Evolutionary conservation across 2,329 filamentous ascomycete genomes (phyloP).

Genomic region (Anthostomella pinea): DNA sequence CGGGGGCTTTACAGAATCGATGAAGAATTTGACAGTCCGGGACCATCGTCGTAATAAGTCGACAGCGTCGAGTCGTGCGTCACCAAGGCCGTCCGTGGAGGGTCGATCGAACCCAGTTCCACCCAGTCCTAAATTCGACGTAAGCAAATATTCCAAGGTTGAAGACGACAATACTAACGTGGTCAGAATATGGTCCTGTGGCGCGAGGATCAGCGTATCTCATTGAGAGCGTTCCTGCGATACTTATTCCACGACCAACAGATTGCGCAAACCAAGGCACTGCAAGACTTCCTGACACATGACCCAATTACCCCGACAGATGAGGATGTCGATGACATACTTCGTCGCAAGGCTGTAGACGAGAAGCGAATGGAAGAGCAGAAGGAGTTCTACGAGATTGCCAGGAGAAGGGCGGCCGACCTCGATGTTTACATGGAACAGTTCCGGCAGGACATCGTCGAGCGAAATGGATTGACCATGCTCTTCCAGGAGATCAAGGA

Average conservation of each 20-base stretch:
- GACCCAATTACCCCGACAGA: constrained; percentile 73
- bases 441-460: constrained; percentile 68
- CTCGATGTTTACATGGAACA: constrained; percentile 98
- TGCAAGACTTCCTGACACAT: constrained; percentile 77
- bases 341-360: constrained; percentile 77
- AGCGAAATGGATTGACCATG: constrained; percentile 79
- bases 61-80: constrained; percentile 33
- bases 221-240: constrained; percentile 84
- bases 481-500: constrained; percentile 91
- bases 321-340: constrained; percentile 80
- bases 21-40: constrained; percentile 43
- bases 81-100: constrained; percentile 47
- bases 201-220: constrained; percentile 87
- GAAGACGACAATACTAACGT: constrained; percentile 30
- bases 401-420: constrained; percentile 82
- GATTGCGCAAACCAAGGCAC: constrained; percentile 76
- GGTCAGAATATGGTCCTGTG: constrained; percentile 61
- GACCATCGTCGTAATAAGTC: constrained; percentile 40
- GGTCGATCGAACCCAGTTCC: constrained; percentile 32
- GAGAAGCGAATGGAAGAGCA: constrained; percentile 89
- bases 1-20: constrained; percentile 29
- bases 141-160: constrained; percentile 10
- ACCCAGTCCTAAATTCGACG: constrained; percentile 30
- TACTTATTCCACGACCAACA: constrained; percentile 81
- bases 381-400: constrained; percentile 92